These are phyloP conservation scores for Pascua guehoae DNA, from an alignment of 1,284 basidiomycete genomes.

Conservation along the genomic window DNA sequence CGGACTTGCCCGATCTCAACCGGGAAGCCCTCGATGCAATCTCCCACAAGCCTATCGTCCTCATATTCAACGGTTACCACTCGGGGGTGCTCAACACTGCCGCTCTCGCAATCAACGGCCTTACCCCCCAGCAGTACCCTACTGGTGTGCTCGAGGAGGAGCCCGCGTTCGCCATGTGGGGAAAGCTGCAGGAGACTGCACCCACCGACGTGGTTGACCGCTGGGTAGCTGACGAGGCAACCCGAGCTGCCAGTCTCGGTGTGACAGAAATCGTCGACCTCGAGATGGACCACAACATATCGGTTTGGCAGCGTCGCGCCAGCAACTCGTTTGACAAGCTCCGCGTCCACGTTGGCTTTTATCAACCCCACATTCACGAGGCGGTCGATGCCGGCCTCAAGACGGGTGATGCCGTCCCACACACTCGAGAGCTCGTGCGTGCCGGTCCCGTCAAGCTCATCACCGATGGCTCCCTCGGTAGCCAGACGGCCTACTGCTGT, in stretches of 20 bases:
- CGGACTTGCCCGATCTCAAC: slow-evolving; percentile 25
- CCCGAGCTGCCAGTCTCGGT: slow-evolving; percentile 34
- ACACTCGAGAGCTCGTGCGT: slow-evolving; percentile 26
- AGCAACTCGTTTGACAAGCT: slow-evolving; percentile 24
- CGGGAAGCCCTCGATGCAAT: slow-evolving; percentile 24
- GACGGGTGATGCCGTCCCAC: slow-evolving; percentile 30
- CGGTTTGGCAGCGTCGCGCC: slow-evolving; percentile 26
- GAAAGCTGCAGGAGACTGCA: slow-evolving; percentile 23
- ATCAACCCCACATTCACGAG: slow-evolving; percentile 32
- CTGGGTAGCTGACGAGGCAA: slow-evolving; percentile 27
- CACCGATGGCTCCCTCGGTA: slow-evolving; percentile 23
- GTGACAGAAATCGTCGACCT: slow-evolving; percentile 43
- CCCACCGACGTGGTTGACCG: slow-evolving; percentile 22
- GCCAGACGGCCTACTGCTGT: slow-evolving; percentile 41
- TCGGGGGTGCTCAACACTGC: slow-evolving; percentile 32
- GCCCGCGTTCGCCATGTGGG: slow-evolving; percentile 27
- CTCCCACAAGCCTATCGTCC: slow-evolving; percentile 25
- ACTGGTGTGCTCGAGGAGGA: slow-evolving; percentile 29
- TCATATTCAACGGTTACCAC: slow-evolving; percentile 39
- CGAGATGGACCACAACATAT: slow-evolving; percentile 39
- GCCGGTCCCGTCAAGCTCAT: slow-evolving; percentile 43
- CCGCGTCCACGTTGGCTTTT: slow-evolving; percentile 40
- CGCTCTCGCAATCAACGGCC: slow-evolving; percentile 20
- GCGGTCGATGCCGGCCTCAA: slow-evolving; percentile 25
- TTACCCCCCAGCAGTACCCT: slow-evolving; percentile 16